Percentiles rank a stretch among this genome's conserved stretches.
Evolutionary conservation across 352 stramenopile species (phyloP).

Genomic region (Phytophthora sansomeana): DNA sequence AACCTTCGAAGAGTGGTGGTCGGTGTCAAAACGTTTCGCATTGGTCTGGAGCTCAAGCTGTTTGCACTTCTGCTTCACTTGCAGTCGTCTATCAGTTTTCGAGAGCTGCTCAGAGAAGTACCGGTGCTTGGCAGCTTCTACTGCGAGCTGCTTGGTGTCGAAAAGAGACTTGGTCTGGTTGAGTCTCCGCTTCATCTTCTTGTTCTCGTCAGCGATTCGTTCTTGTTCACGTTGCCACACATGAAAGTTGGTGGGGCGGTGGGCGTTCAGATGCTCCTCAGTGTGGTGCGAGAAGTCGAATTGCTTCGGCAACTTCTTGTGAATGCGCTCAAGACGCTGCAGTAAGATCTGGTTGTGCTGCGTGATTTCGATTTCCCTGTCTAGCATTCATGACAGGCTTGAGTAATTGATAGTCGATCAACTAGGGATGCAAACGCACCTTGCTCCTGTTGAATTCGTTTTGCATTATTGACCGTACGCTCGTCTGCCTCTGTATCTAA

Average conservation of each 20-base stretch:
- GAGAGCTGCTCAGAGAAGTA: conserved; percentile 69
- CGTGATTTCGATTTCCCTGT: conserved; percentile 55
- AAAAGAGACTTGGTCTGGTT: conserved; percentile 49
- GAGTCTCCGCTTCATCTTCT: conserved; percentile 50
- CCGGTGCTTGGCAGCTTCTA: conserved; percentile 49
- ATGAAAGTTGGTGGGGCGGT: conserved; percentile 42
- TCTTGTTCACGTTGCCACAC: conserved; percentile 49
- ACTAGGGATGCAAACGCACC: conserved; percentile 26
- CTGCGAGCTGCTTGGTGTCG: conserved; percentile 56
- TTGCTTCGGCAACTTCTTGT: conserved; percentile 59
- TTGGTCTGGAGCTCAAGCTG: conserved; percentile 24
- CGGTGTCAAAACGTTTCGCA: conserved; percentile 4
- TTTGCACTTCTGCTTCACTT: conserved; percentile 51
- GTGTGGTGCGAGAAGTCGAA: conserved; percentile 71
- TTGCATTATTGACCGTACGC: conserved; percentile 55
- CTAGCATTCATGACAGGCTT: conserved; percentile 27
- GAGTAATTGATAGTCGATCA: neutral
- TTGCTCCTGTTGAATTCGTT: conserved; percentile 65
- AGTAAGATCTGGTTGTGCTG: conserved; percentile 64
- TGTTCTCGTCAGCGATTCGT: conserved; percentile 60
- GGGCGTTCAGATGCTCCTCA: conserved; percentile 48
- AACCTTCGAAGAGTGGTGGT: conserved; percentile 1
- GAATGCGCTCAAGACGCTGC: conserved; percentile 60
- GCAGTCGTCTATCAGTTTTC: conserved; percentile 52
- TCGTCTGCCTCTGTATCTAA: conserved; percentile 37